Conservation (phyloP, 129 eudicot genomes). For the Helichrysum umbraculigerum region DNA sequence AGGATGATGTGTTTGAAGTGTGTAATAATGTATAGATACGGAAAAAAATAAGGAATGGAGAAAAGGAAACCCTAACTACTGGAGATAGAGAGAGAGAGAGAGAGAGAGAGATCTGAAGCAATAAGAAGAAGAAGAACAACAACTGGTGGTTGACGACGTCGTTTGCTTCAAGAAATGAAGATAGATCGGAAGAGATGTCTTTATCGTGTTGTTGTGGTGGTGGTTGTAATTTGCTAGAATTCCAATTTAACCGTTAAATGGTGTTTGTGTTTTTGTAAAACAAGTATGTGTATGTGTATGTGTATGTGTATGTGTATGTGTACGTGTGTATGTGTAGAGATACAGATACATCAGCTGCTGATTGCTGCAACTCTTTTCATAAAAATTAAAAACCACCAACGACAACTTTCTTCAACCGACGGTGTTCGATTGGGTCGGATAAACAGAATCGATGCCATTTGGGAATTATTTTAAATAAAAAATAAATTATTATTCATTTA, state of each 20-base stretch:
- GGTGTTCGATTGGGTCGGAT: background rate
- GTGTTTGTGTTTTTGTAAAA: constrained; percentile 17
- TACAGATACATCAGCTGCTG: background rate
- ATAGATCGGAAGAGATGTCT: constrained; percentile 47
- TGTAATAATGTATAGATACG: constrained; percentile 6
- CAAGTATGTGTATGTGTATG: background rate
- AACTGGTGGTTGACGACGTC: constrained; percentile 42
- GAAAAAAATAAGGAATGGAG: background rate
- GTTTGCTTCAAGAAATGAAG: constrained; percentile 47
- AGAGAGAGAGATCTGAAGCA: constrained; percentile 67
- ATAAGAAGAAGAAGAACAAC: constrained; percentile 38
- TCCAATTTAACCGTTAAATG: constrained; percentile 27
- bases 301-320: background rate
- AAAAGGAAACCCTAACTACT: constrained; percentile 41
- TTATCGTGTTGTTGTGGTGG: constrained; percentile 10
- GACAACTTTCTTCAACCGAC: background rate
- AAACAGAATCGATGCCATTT: too few relatives aligned
- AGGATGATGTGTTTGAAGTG: background rate
- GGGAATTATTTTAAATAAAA: too few relatives aligned
- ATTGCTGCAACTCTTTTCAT: background rate
- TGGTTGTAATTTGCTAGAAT: background rate
- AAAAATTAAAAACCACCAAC: background rate
- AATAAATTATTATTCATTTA: too few relatives aligned
- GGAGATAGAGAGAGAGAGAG: constrained; percentile 34
- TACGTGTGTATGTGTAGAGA: too few relatives aligned